Evolutionary conservation across 176 grass and related monocot species (phyloP).

Genomic region (Oryza officinalis): DNA sequence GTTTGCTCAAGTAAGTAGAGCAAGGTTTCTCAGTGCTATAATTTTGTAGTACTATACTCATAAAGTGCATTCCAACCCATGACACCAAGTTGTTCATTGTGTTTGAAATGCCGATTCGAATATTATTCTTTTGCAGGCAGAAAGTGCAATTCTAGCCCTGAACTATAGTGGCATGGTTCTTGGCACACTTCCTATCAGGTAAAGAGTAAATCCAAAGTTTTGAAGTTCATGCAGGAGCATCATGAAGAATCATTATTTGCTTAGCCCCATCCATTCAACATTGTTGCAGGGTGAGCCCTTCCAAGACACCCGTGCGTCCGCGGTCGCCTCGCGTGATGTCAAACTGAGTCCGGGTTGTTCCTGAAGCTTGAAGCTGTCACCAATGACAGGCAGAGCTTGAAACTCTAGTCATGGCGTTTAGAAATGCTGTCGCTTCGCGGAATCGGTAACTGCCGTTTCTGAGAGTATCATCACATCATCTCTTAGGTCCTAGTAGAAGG

Average conservation of each 20-base stretch:
- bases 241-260: background rate
- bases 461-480: constrained; percentile 23
- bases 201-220: constrained; percentile 14
- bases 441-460: constrained; percentile 29
- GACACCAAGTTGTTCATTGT: background rate
- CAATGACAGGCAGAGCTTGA: constrained; percentile 20
- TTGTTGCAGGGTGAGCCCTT: constrained; percentile 82
- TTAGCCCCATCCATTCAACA: constrained; percentile 4
- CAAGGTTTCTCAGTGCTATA: background rate
- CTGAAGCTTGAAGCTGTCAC: constrained; percentile 1
- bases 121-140: constrained; percentile 50
- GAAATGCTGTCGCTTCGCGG: constrained; percentile 4
- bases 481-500: constrained; percentile 37
- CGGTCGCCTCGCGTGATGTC: constrained; percentile 59
- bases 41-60: background rate
- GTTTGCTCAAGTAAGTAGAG: constrained; percentile 77
- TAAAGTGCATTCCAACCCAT: background rate
- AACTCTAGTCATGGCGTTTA: constrained; percentile 7
- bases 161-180: constrained; percentile 78
- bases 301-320: constrained; percentile 87
- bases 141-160: constrained; percentile 85
- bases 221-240: background rate
- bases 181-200: constrained; percentile 79
- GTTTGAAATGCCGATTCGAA: background rate
- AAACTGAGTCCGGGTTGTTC: constrained; percentile 34